Conservation (phyloP, 108 stramenopile genomes). For the Craspedostauros australis region DNA sequence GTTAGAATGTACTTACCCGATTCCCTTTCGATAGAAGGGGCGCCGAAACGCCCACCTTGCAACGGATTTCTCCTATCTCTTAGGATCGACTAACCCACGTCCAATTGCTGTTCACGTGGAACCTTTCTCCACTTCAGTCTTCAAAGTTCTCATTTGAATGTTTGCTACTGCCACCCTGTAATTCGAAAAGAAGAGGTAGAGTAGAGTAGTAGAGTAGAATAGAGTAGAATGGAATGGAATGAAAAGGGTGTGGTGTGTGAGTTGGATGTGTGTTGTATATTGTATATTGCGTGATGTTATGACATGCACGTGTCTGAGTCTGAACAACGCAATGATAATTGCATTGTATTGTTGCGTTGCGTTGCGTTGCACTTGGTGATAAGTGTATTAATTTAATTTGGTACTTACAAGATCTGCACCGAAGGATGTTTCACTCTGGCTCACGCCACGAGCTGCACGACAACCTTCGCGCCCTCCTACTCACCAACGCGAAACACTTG, state of each 20-base stretch:
- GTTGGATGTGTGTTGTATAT: too few relatives aligned
- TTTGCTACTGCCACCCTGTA: constrained; percentile 97
- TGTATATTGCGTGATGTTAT: too few relatives aligned
- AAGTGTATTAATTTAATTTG: too few relatives aligned
- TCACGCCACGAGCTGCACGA: constrained; percentile 84
- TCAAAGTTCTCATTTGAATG: constrained; percentile 95
- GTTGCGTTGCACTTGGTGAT: too few relatives aligned
- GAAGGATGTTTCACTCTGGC: constrained; percentile 88
- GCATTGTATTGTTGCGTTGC: too few relatives aligned
- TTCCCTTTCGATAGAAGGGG: constrained; percentile 90
- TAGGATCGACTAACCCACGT: constrained; percentile 89
- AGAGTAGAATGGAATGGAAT: too few relatives aligned
- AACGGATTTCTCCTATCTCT: constrained; percentile 90
- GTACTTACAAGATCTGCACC: constrained; percentile 97
- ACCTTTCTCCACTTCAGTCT: constrained; percentile 88
- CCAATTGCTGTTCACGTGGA: constrained; percentile 89
- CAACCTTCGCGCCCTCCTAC: constrained; percentile 93
- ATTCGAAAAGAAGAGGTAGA: too few relatives aligned
- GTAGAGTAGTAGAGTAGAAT: too few relatives aligned
- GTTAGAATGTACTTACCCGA: too few relatives aligned
- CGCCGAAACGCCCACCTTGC: constrained; percentile 60
- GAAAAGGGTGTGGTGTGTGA: too few relatives aligned
- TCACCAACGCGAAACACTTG: constrained; percentile 72
- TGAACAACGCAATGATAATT: too few relatives aligned
- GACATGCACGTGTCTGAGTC: too few relatives aligned